These are phyloP conservation scores for Ambrosia artemisiifolia DNA, from an alignment of 129 eudicot species.

Conservation along the genomic window DNA sequence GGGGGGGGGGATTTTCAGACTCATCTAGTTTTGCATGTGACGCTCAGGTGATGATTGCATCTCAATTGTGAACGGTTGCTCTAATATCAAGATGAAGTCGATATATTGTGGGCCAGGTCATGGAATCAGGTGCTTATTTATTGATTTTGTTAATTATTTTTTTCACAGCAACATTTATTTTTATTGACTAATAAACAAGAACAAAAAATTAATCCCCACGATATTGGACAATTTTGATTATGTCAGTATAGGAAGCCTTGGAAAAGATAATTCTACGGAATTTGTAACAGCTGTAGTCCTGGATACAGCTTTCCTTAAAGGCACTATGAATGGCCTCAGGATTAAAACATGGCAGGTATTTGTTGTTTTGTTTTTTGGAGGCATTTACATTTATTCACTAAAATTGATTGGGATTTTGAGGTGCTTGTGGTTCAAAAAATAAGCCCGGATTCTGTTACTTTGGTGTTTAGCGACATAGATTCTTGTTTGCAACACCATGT, in stretches of 20 bases:
- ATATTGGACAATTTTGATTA: constrained; percentile 5
- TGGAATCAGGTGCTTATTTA: constrained; percentile 69
- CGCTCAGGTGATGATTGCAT: constrained; percentile 86
- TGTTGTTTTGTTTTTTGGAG: not conserved
- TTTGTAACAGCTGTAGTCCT: constrained; percentile 63
- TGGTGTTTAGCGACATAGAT: too few species aligned
- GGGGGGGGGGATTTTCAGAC: not conserved
- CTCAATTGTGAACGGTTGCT: constrained; percentile 84
- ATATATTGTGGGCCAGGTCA: constrained; percentile 96
- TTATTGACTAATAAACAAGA: constrained; percentile 1
- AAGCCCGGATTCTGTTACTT: not conserved
- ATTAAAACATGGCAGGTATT: constrained; percentile 97
- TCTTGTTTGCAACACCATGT: too few species aligned
- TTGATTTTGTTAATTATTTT: not conserved
- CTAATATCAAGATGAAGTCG: constrained; percentile 84
- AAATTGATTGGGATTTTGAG: not conserved
- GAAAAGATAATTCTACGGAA: constrained; percentile 76
- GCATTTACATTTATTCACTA: not conserved
- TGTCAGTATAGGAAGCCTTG: constrained; percentile 93
- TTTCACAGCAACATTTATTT: not conserved
- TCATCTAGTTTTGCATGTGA: constrained; percentile 22
- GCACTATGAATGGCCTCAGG: constrained; percentile 84
- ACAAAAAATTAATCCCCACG: not conserved
- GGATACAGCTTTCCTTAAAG: constrained; percentile 65
- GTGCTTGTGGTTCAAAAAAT: too few species aligned